Evolutionary conservation across 148 eudicot species (phyloP), one percentile per base, ranked within the genome.

Genomic region (Dianthus caryophyllus): DNA sequence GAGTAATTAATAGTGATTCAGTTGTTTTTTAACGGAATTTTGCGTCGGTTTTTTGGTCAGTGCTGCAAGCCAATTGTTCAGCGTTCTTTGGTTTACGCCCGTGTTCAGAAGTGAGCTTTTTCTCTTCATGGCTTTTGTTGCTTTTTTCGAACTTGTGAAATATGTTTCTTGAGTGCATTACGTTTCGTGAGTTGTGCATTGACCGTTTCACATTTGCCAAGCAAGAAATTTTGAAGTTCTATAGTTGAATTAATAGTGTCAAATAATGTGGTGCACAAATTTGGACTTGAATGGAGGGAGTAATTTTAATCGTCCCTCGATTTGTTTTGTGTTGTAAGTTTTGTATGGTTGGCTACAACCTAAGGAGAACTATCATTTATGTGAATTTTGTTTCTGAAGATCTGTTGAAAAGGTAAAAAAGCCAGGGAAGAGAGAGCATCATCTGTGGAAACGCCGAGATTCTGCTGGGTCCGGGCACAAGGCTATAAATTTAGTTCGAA

Each of bases 401-500:
- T 82, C 71, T 76, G 80, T 86, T 75, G 83, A 72, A 68, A 21
- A 47, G 18, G 64, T 36, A 2, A 79, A 75, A 81, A 89, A 82
- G 63, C 66, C 79, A n/a, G 87, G 88, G 50, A 89, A 84, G 71
- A 83, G 68, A 78, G 90, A 93, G 69, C 98, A 89, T 74, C 98
- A 93, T 72, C 69, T 89, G 61, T 93, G 98, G 96, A 80, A 67
- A 61, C 82, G 80, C 70, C 87, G 84, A 83, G 96, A 93, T 66
- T 80, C 96, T 61, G 72, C 85, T 46, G 84, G 82, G n/a, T 89
- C 96, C 46, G 98, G 98, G 38, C 88, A 85, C 61, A 87, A 93
- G 78, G 96, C 98, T 47, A 80, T 89, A 60, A 82, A 87, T 80
- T 88, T 87, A 47, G 82, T 93, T 75, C 89, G 77, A 65, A 85